Evolutionary conservation across 108 stramenopile genomes (phyloP).

Genomic region (Fragilariopsis cylindrus): DNA sequence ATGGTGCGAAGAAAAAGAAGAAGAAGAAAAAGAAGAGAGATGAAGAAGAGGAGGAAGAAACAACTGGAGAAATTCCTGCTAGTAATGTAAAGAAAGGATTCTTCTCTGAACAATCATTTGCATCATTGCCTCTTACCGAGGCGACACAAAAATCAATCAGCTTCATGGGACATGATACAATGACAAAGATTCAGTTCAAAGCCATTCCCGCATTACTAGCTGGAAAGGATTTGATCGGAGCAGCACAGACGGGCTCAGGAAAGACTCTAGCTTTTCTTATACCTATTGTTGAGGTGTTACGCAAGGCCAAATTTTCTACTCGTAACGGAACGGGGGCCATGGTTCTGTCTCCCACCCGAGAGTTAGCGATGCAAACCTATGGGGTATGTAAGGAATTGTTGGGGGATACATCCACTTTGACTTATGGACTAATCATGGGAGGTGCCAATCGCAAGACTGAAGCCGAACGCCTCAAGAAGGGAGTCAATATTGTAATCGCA

Average conservation of each 20-base stretch:
- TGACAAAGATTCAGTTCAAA: constrained; percentile 96
- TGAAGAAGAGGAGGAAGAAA: background rate
- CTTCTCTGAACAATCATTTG: constrained; percentile 70
- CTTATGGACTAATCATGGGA: constrained; percentile 96
- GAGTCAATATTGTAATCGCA: constrained; percentile 95
- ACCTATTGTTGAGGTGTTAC: constrained; percentile 91
- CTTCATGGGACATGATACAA: constrained; percentile 57
- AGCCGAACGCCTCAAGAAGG: constrained; percentile 94
- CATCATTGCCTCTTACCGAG: constrained; percentile 88
- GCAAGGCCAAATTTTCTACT: constrained; percentile 86
- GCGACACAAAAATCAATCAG: constrained; percentile 80
- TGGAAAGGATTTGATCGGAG: constrained; percentile 97
- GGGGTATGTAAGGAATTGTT: constrained; percentile 96
- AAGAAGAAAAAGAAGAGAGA: constrained; percentile 10
- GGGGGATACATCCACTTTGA: constrained; percentile 65
- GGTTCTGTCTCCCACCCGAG: constrained; percentile 96
- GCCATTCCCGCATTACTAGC: constrained; percentile 91
- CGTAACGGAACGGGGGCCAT: constrained; percentile 97
- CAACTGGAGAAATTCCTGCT: constrained; percentile 3
- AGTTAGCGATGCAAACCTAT: constrained; percentile 99
- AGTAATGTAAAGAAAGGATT: constrained; percentile 43
- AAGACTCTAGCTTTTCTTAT: constrained; percentile 98
- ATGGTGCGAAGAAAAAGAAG: constrained; percentile 17
- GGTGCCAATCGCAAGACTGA: constrained; percentile 96
- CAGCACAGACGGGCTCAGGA: constrained; percentile 97